A percentile compares a stretch with the other conserved stretches of the same genome.
Evolutionary conservation across 2,329 filamentous ascomycete species (phyloP).

Genomic region (Fusarium azukiicola): DNA sequence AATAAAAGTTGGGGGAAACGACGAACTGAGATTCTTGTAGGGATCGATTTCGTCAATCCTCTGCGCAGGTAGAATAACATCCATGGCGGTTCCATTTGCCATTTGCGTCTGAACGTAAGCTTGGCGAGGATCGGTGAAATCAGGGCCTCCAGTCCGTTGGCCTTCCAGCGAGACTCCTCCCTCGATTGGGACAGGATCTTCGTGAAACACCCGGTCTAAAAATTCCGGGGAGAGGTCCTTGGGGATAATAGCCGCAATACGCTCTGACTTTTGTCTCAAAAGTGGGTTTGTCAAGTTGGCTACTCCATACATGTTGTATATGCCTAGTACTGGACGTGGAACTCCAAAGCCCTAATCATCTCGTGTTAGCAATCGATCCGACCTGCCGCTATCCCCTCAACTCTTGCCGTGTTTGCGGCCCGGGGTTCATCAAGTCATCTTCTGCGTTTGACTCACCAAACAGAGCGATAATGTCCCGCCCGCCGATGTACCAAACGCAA

Average conservation of each 20-base stretch:
- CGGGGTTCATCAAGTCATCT: too few relatives aligned
- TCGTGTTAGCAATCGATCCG: too few relatives aligned
- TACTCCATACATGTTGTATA: conserved; percentile 67
- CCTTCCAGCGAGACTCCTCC: conserved; percentile 67
- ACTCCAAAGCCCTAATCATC: conserved; percentile 60
- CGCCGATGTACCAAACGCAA: conserved; percentile 62
- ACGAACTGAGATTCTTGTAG: conserved; percentile 54
- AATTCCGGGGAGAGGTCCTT: conserved; percentile 53
- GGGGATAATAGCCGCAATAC: conserved; percentile 55
- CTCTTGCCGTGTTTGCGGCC: too few relatives aligned
- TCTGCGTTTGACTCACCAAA: conserved; percentile 57
- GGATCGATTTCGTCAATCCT: conserved; percentile 60
- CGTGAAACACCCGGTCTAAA: conserved; percentile 60
- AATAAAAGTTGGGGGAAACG: conserved; percentile 61
- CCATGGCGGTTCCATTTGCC: conserved; percentile 62
- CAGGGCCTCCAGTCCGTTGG: conserved; percentile 57
- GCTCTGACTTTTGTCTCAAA: conserved; percentile 60
- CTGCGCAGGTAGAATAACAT: conserved; percentile 53
- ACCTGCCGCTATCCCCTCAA: too few relatives aligned
- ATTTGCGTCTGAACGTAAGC: conserved; percentile 67
- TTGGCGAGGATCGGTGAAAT: conserved; percentile 61
- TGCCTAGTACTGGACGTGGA: conserved; percentile 60
- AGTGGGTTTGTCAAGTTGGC: conserved; percentile 62
- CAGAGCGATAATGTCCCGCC: conserved; percentile 61
- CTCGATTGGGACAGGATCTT: conserved; percentile 60